Conservation (phyloP, 2,329 filamentous ascomycete species). For the Pseudogymnoascus sp. region DNA sequence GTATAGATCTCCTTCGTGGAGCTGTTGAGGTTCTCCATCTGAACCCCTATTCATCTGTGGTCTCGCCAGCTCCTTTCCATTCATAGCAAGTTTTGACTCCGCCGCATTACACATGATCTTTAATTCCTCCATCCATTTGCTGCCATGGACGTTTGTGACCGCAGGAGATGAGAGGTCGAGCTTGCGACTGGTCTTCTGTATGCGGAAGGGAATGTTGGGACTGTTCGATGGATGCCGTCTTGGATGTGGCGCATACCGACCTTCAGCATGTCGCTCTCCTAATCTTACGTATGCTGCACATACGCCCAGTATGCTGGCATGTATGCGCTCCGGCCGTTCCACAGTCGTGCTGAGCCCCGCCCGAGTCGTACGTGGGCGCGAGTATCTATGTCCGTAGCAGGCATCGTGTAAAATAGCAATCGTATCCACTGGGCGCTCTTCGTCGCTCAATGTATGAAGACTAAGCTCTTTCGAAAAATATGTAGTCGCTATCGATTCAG, state of each 20-base stretch:
- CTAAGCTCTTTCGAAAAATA: slow-evolving; percentile 27
- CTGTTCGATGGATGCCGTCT: slow-evolving; percentile 38
- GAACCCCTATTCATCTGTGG: slow-evolving; percentile 50
- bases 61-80: slow-evolving; percentile 69
- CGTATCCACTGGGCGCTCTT: slow-evolving; percentile 44
- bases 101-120: slow-evolving; percentile 76
- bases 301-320: slow-evolving; percentile 73
- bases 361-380: slow-evolving; percentile 69
- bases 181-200: slow-evolving; percentile 68
- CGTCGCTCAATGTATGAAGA: slow-evolving; percentile 20
- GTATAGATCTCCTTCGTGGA: slow-evolving; percentile 89
- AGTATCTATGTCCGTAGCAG: slow-evolving; percentile 90
- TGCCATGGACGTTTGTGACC: slow-evolving; percentile 86
- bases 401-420: slow-evolving; percentile 85
- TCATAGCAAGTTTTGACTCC: slow-evolving; percentile 66
- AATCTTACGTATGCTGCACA: slow-evolving; percentile 86
- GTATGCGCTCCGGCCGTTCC: slow-evolving; percentile 84
- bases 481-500: slow-evolving; percentile 34
- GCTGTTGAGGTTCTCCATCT: slow-evolving; percentile 38
- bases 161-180: slow-evolving; percentile 64
- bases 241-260: slow-evolving; percentile 58
- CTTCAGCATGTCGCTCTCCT: slow-evolving; percentile 69
- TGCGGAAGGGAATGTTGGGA: slow-evolving; percentile 66
- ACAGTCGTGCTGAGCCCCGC: slow-evolving; percentile 71
- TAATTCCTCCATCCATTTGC: slow-evolving; percentile 88